phyloP scores from a whole-genome alignment of 805 yeast genomes.

The Yarrowia porcina region DNA sequence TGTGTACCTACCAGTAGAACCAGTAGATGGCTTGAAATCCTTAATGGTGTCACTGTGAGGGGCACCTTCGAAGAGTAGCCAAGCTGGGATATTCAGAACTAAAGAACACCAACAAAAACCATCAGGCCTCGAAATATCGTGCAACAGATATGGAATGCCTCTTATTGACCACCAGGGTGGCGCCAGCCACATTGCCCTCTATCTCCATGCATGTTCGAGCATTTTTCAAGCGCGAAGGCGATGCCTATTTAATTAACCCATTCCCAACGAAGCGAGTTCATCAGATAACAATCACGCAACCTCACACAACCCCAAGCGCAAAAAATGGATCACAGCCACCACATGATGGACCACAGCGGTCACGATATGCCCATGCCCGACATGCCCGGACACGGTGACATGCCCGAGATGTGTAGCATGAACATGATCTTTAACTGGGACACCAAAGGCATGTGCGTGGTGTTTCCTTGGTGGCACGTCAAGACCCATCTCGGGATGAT shows the following conservation, averaged over 20 bases:
- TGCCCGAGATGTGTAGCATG: constrained; percentile 26
- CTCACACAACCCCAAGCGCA: background rate
- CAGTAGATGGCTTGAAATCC: too few species aligned
- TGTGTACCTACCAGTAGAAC: too few species aligned
- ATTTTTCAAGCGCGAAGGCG: background rate
- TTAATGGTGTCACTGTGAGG: too few species aligned
- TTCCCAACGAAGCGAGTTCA: background rate
- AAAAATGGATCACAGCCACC: constrained; percentile 17
- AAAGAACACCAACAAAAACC: too few species aligned
- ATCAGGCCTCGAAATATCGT: too few species aligned
- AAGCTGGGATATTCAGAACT: too few species aligned
- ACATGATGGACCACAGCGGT: constrained; percentile 12
- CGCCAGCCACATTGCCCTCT: constrained; percentile 11
- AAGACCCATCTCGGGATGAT: constrained; percentile 50
- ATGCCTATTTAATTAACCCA: background rate
- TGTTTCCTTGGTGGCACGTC: constrained; percentile 80
- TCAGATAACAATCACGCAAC: background rate
- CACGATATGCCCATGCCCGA: constrained; percentile 24
- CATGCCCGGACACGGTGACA: constrained; percentile 28
- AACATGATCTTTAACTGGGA: constrained; percentile 77
- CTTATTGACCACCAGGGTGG: background rate
- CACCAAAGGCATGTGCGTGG: constrained; percentile 66
- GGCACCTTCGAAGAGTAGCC: too few species aligned
- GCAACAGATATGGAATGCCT: too few species aligned
- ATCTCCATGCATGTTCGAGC: background rate